phyloP scores from a whole-genome alignment of 2,329 filamentous ascomycete genomes.

The Claviceps arundinis region DNA sequence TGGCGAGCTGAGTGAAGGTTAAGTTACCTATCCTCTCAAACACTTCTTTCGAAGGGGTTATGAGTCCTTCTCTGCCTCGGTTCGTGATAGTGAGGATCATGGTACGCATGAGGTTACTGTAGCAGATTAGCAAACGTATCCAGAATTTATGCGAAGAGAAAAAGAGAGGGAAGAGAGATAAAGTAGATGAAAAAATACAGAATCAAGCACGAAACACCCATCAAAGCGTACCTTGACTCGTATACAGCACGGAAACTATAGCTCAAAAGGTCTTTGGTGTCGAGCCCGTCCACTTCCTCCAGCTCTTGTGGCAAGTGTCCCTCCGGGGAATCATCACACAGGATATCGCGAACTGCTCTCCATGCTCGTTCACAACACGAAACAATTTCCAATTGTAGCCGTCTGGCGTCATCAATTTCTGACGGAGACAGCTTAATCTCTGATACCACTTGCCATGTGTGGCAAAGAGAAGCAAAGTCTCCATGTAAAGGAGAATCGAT shows the following conservation, averaged over 20 bases:
- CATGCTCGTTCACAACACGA: slow-evolving; percentile 57
- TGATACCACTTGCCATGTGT: slow-evolving; percentile 39
- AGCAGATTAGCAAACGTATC: not conserved
- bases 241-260: slow-evolving; percentile 94
- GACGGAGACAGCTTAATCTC: slow-evolving; percentile 24
- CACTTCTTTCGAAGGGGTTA: slow-evolving; percentile 36
- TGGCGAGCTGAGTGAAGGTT: slow-evolving; percentile 71
- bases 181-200: not conserved
- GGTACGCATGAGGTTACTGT: slow-evolving; percentile 57
- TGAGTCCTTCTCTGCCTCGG: slow-evolving; percentile 26
- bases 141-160: not conserved
- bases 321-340: slow-evolving; percentile 92
- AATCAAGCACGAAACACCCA: not conserved
- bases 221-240: slow-evolving; percentile 59
- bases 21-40: slow-evolving; percentile 58
- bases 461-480: slow-evolving; percentile 51
- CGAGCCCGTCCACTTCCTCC: slow-evolving; percentile 56
- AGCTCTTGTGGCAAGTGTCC: slow-evolving; percentile 68
- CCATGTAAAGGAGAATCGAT: slow-evolving; percentile 55
- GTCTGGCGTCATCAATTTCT: slow-evolving; percentile 22
- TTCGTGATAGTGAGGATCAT: slow-evolving; percentile 43
- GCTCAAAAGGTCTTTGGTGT: slow-evolving; percentile 80
- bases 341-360: slow-evolving; percentile 57
- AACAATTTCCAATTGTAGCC: slow-evolving; percentile 43
- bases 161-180: too few relatives aligned